Percentiles rank a stretch among this genome's conserved stretches.
Conservation (phyloP, 169 alveolate genomes). For the Plasmodium knowlesi region DNA sequence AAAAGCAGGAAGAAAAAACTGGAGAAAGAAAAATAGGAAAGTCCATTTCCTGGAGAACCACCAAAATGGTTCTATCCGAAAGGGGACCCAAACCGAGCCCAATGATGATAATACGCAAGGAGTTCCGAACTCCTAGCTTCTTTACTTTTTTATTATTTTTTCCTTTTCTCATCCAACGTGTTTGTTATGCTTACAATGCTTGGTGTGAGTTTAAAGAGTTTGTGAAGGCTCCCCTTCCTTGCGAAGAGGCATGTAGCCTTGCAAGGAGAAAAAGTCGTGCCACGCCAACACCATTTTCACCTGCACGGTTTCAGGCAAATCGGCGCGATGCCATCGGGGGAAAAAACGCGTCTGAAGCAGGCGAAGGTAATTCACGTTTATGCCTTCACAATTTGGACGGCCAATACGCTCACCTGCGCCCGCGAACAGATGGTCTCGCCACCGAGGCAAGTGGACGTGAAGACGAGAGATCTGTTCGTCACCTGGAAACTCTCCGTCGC, state of each 20-base stretch:
- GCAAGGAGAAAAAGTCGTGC: not conserved
- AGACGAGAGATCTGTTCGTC: constrained; percentile 8
- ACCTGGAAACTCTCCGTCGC: constrained; percentile 41
- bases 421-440: not conserved
- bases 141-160: not conserved
- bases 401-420: constrained; percentile 28
- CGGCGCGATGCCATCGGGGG: too few species aligned
- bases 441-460: constrained; percentile 68
- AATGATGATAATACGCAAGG: not conserved
- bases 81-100: too few species aligned
- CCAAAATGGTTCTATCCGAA: too few species aligned
- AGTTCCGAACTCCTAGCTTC: not conserved
- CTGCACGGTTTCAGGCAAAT: not conserved
- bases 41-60: not conserved
- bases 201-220: not conserved
- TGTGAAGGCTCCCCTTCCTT: not conserved
- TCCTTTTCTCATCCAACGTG: not conserved
- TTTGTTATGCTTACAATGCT: not conserved
- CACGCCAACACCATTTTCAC: not conserved
- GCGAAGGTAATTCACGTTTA: not conserved
- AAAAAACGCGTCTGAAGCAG: too few species aligned
- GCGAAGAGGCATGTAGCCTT: too few species aligned
- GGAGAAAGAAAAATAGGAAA: not conserved
- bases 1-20: not conserved
- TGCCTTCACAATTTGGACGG: constrained; percentile 35